Evolutionary conservation across 2,329 filamentous ascomycete genomes (phyloP).

Genomic region (Cladobotryum mycophilum): DNA sequence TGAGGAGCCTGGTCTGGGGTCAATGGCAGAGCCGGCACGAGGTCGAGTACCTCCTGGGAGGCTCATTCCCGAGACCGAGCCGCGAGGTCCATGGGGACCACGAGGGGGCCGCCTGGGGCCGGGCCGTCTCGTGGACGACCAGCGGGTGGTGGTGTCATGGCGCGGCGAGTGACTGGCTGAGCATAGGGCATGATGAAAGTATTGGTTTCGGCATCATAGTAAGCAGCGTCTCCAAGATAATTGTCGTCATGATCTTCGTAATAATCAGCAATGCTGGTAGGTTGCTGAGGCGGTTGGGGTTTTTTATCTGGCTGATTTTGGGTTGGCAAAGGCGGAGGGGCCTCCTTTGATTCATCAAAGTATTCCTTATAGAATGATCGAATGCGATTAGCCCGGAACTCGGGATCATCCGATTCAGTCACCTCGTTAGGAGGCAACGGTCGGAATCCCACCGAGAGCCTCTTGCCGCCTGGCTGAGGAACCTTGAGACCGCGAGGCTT

Average conservation of each 20-base stretch:
- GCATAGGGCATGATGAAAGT: constrained; percentile 78
- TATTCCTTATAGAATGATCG: constrained; percentile 99
- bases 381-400: constrained; percentile 91
- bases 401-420: constrained; percentile 75
- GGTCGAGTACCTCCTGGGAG: constrained; percentile 43
- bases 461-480: constrained; percentile 48
- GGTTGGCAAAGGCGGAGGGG: constrained; percentile 34
- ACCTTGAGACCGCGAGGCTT: constrained; percentile 40
- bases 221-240: constrained; percentile 59
- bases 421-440: constrained; percentile 84
- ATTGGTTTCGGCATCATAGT: constrained; percentile 61
- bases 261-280: constrained; percentile 38
- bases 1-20: constrained; percentile 53
- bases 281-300: constrained; percentile 14
- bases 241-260: constrained; percentile 71
- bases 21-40: constrained; percentile 40
- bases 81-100: constrained; percentile 36
- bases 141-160: constrained; percentile 87
- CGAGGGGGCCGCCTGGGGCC: constrained; percentile 22
- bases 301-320: constrained; percentile 26
- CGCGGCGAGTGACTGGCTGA: constrained; percentile 77
- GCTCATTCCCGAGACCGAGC: constrained; percentile 45
- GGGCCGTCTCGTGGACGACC: constrained; percentile 38
- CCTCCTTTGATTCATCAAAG: constrained; percentile 73
- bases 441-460: constrained; percentile 67